Evolutionary conservation across 306 rosid species (phyloP), one percentile per base, ranked within the genome.

Genomic region (Myrica gale): DNA sequence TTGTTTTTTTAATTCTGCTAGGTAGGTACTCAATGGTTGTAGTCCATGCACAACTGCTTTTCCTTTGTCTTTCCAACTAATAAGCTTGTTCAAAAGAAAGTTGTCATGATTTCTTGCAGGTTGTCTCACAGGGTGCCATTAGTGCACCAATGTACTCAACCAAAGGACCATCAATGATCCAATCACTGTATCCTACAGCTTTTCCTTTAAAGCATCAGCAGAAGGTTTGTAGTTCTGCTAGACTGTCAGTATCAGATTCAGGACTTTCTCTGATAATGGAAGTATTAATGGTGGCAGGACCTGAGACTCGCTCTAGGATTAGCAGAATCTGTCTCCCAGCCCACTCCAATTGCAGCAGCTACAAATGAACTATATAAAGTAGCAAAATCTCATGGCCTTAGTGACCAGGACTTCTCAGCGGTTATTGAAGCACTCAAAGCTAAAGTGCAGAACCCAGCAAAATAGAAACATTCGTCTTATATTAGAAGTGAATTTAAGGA

Each of bases 121-220:
- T 95, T 26, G 87, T 90, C 78, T 95, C 99, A 74, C 97, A 95
- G 77, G 97, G 98, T 75, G 98, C 98, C 61, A 95, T 95, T 43
- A 95, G 83, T 78, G 88, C 97, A 65, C 98, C 97, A 65, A 95
- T 95, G 98, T 92, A 86, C 90, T 80, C 88, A 41, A 80, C 61
- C 39, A 95, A 92, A 85, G 99, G 99, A 61, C 97, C 97, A 26
- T 85, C 97, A 62, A 95, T 95, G 98, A 86, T 95, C 82, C 84
- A 92, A 53, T 92, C 98, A 4, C 71, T 71, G 41, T 92, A 92
- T 50, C 97, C 98, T 3, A 88, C 98, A 4, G 97, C 97, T 12
- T 95, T 95, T 73, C 97, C 98, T 69, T 78, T 95, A 63, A 95
- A 95, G 87, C 98, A 95, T 82, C 98, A 92, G 80, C 98, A 95